Evolutionary conservation across 2,329 filamentous ascomycete genomes (phyloP), one percentile per base, ranked within the genome.

Genomic region (Ascochyta fabae): DNA sequence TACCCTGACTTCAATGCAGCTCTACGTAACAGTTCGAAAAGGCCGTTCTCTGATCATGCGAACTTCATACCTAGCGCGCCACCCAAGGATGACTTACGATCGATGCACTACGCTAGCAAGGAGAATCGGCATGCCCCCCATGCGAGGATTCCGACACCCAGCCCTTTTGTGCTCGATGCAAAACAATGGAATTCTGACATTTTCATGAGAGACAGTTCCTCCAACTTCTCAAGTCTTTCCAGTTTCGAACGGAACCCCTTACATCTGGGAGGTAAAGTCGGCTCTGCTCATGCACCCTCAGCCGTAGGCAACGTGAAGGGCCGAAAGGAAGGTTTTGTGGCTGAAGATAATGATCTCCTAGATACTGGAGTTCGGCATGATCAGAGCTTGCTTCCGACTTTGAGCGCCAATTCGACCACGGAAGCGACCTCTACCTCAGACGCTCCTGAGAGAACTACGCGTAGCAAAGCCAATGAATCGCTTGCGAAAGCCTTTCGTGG

Each of bases 261-360:
- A 23, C 16, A 34, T 3, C 29, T 60, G 2, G 16, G 44, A 3
- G 48, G 48, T 7, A 71, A 63, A 26, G 35, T 54, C 36, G 64
- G 60, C 41, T 66, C 67, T 5, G 59, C 55, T 10, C 61, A 65
- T 9, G 48, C 44, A 12, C 63, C 67, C 1, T 61, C 56, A 2
- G 55, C 51, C 6, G 23, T 27, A 1, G 58, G 56, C 10, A 61
- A 55, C 9, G 31, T 69, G 4, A 70, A 63, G 50, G 67, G 66
- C 24, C 64, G 65, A 27, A 75, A 73, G 40, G 70, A 73, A 49
- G 66, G 62, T 36, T 29, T 54, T 43, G 15, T 46, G 49, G 8
- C 50, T 56, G 24, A 53, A 27, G 10, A 23, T 2, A 22, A 16
- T 39, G 33, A 50, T 19, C 35, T 33, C 6, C 38, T 55, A n/a